A percentile compares a stretch with the other conserved stretches of the same genome.
phyloP scores from a whole-genome alignment of 2,329 filamentous ascomycete genomes.

The Ophiostoma ips region DNA sequence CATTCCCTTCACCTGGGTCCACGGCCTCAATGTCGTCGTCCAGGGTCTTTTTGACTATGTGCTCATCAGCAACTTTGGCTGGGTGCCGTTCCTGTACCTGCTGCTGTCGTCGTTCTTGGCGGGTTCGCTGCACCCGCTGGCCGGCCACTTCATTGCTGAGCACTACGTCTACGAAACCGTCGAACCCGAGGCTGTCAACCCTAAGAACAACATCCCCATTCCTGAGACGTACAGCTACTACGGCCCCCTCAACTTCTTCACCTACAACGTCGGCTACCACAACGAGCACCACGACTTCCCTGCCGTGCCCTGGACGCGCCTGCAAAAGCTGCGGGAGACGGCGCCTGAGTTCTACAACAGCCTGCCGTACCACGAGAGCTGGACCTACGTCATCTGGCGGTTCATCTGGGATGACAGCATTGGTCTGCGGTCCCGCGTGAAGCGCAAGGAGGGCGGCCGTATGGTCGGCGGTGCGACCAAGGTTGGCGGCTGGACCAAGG shows the following conservation, averaged over 20 bases:
- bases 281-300: constrained; percentile 99
- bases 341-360: constrained; percentile 86
- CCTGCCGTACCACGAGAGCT: constrained; percentile 76
- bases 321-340: constrained; percentile 63
- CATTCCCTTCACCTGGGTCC: constrained; percentile 73
- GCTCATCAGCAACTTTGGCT: constrained; percentile 47
- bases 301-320: constrained; percentile 82
- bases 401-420: constrained; percentile 87
- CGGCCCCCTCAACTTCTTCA: constrained; percentile 77
- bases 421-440: constrained; percentile 82
- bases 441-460: constrained; percentile 66
- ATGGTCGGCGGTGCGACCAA: constrained; percentile 40
- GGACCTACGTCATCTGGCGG: constrained; percentile 86
- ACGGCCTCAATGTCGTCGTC: constrained; percentile 64
- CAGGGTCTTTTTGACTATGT: constrained; percentile 67
- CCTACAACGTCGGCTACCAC: constrained; percentile 94
- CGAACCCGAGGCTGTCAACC: constrained; percentile 38
- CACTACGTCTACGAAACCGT: constrained; percentile 72
- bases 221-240: constrained; percentile 98
- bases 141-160: constrained; percentile 96
- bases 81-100: constrained; percentile 63
- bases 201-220: constrained; percentile 49
- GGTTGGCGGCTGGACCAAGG: constrained; percentile 47
- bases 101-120: constrained; percentile 85
- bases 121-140: constrained; percentile 83